These are phyloP conservation scores for Aspergillus candidus DNA, from an alignment of 2,329 filamentous ascomycete species.

Conservation along the genomic window DNA sequence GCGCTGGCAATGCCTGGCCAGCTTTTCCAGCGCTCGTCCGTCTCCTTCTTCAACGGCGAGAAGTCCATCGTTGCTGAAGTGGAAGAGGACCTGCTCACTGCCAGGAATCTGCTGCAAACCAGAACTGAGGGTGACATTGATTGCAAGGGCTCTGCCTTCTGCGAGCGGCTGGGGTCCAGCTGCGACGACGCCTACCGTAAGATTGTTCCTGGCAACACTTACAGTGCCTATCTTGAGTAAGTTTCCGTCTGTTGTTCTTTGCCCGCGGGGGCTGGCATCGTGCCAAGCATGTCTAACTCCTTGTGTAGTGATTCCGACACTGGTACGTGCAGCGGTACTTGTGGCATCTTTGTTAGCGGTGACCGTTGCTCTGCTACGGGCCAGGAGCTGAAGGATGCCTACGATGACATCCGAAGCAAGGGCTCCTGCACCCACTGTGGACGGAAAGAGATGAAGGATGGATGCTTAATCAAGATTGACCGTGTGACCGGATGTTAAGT, in stretches of 20 bases:
- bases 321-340: slow-evolving; percentile 4
- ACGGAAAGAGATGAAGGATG: neutral
- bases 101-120: neutral
- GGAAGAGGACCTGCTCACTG: neutral
- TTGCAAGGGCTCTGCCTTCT: slow-evolving; percentile 5
- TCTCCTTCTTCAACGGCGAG: slow-evolving; percentile 2
- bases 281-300: neutral
- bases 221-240: slow-evolving; percentile 1
- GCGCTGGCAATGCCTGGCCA: no score
- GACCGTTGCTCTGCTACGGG: neutral
- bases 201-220: slow-evolving; percentile 3
- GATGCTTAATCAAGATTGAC: slow-evolving; percentile 4
- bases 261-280: no score
- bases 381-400: slow-evolving; percentile 1
- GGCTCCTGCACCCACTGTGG: slow-evolving; percentile 2
- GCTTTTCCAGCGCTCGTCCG: no score
- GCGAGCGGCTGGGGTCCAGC: slow-evolving; percentile 2
- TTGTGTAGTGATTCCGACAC: neutral
- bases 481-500: slow-evolving; percentile 2
- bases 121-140: slow-evolving; percentile 2
- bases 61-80: slow-evolving; percentile 4
- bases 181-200: slow-evolving; percentile 1
- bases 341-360: slow-evolving; percentile 4
- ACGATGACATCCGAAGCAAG: neutral
- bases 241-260: neutral